A percentile compares a stretch with the other conserved stretches of the same genome.
Conservation (phyloP, 306 rosid species). For the Citrullus amarus region DNA sequence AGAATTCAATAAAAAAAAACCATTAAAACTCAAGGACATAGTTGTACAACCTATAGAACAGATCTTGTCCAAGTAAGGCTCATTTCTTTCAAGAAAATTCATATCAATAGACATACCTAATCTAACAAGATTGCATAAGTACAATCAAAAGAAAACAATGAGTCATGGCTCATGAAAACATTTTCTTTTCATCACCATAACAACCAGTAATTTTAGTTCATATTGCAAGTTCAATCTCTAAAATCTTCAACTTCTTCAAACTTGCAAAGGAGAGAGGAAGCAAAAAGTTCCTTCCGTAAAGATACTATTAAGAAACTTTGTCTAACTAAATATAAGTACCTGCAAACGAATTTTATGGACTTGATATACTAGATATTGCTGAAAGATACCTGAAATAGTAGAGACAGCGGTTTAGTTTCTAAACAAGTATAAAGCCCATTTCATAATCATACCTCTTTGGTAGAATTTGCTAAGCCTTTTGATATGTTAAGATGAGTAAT, state of each 20-base stretch:
- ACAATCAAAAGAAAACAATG: neutral
- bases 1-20: neutral
- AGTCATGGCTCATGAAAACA: neutral
- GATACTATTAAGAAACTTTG: slow-evolving; percentile 5
- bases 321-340: slow-evolving; percentile 25
- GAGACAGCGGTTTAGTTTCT: neutral
- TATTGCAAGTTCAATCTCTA: neutral
- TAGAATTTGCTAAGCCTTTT: neutral
- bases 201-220: neutral
- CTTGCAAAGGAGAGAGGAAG: neutral
- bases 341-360: slow-evolving; percentile 95
- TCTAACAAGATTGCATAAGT: neutral
- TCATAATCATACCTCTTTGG: neutral
- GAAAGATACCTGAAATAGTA: slow-evolving; percentile 68
- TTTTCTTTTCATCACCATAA: neutral
- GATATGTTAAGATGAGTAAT: neutral
- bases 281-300: neutral
- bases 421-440: neutral
- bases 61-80: too few species aligned
- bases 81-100: neutral
- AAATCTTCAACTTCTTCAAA: neutral
- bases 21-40: neutral
- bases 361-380: slow-evolving; percentile 89
- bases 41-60: neutral
- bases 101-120: neutral